A percentile compares a stretch with the other conserved stretches of the same genome.
These are phyloP conservation scores for Ophioceras dolichostomum DNA, from an alignment of 2,329 filamentous ascomycete genomes.

Conservation along the genomic window DNA sequence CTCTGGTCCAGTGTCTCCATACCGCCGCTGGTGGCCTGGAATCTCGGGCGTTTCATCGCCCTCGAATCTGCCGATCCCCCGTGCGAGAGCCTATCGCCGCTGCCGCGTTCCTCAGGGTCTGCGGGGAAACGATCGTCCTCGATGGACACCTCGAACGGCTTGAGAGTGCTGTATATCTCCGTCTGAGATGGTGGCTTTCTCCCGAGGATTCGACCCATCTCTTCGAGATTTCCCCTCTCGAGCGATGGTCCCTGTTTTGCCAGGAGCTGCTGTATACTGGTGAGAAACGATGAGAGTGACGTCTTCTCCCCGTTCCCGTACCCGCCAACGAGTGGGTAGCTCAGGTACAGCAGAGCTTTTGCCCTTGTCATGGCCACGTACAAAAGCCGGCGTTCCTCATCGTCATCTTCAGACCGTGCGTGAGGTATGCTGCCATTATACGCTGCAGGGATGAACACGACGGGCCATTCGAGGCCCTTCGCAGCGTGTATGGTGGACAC, in stretches of 20 bases:
- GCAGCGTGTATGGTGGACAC: conserved; percentile 95
- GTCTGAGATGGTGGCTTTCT: conserved; percentile 45
- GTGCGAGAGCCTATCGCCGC: too few relatives aligned
- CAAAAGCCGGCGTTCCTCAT: conserved; percentile 78
- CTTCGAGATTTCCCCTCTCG: conserved; percentile 45
- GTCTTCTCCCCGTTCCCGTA: conserved; percentile 43
- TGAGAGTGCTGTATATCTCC: conserved; percentile 33
- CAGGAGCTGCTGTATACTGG: conserved; percentile 35
- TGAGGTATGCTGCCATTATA: conserved; percentile 90
- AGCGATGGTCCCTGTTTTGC: conserved; percentile 58
- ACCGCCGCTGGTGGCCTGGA: conserved; percentile 15
- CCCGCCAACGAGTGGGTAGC: conserved; percentile 59
- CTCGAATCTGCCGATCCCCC: too few relatives aligned
- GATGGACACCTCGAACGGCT: conserved; percentile 39
- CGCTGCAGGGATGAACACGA: conserved; percentile 84
- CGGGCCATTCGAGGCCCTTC: conserved; percentile 92
- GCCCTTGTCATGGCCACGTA: conserved; percentile 97
- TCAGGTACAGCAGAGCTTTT: conserved; percentile 75
- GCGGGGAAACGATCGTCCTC: conserved; percentile 60
- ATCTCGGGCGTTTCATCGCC: conserved; percentile 14
- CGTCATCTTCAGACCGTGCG: conserved; percentile 67
- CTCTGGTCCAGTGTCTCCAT: conserved; percentile 16
- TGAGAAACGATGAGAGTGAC: conserved; percentile 61
- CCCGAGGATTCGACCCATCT: conserved; percentile 59
- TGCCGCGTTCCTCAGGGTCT: conserved; percentile 37